phyloP scores from a whole-genome alignment of 169 alveolate genomes.

The Eimeria mitis region DNA sequence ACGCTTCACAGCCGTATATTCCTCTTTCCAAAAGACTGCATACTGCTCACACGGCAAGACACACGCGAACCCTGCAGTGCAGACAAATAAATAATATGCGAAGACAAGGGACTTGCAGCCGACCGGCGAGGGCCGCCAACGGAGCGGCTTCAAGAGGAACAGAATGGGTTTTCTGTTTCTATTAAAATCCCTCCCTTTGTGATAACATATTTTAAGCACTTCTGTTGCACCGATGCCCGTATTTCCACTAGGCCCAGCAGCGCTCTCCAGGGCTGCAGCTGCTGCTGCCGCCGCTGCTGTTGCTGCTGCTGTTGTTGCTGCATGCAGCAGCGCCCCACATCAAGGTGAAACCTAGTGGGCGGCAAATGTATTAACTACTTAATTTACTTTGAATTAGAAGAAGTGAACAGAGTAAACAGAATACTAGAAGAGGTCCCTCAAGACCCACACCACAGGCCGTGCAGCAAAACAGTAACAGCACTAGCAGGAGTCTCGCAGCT shows the following conservation, averaged over 20 bases:
- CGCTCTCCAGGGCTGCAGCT: background rate
- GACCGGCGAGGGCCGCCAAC: background rate
- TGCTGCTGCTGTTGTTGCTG: background rate
- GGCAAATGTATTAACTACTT: background rate
- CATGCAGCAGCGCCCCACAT: slow-evolving; percentile 48
- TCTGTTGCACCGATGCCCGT: background rate
- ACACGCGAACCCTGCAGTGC: background rate
- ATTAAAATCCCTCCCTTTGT: background rate
- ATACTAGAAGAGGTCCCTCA: background rate
- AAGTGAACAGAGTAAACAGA: background rate
- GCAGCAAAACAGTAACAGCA: slow-evolving; percentile 19
- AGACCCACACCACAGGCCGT: background rate
- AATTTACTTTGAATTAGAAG: background rate
- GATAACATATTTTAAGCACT: background rate
- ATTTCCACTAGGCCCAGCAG: background rate
- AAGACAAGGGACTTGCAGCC: background rate
- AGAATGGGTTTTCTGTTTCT: background rate
- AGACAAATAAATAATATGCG: background rate
- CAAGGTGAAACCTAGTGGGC: background rate
- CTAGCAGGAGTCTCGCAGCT: background rate
- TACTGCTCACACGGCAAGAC: background rate
- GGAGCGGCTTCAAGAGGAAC: background rate
- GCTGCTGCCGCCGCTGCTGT: background rate
- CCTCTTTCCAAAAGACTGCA: background rate
- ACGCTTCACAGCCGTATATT: background rate